Percentiles rank a stretch among this genome's conserved stretches.
These are phyloP conservation scores for Ceratonia siliqua DNA, from an alignment of 306 rosid species.

Conservation along the genomic window DNA sequence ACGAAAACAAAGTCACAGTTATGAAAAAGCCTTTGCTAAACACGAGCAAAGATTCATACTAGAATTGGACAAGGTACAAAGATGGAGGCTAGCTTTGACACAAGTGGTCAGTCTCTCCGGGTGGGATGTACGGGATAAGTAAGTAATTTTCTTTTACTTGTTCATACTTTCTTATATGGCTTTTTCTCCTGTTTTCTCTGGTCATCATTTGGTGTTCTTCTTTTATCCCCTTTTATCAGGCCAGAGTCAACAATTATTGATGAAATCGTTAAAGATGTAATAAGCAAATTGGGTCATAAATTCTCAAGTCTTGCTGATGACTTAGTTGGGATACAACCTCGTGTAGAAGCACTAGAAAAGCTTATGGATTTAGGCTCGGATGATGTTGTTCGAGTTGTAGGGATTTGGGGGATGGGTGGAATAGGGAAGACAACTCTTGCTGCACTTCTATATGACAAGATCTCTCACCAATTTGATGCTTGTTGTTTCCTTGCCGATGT, in stretches of 20 bases:
- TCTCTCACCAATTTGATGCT: not conserved
- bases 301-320: constrained; percentile 7
- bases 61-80: not conserved
- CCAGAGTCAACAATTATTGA: not conserved
- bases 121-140: constrained; percentile 19
- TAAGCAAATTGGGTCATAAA: not conserved
- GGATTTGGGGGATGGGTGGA: constrained; percentile 38
- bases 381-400: constrained; percentile 23
- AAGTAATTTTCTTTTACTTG: not conserved
- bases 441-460: not conserved
- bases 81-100: constrained; percentile 2
- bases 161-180: not conserved
- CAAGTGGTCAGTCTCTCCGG: constrained; percentile 20
- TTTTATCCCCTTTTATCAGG: not conserved
- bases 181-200: not conserved
- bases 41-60: not conserved
- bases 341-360: constrained; percentile 10
- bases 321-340: constrained; percentile 26
- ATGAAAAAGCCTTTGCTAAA: not conserved
- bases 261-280: not conserved
- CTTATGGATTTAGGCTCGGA: not conserved
- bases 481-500: constrained; percentile 5
- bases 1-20: not conserved
- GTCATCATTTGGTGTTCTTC: not conserved
- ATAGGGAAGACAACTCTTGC: constrained; percentile 34